Conservation (phyloP, 2,329 filamentous ascomycete species). For the Colletotrichum sp. region DNA sequence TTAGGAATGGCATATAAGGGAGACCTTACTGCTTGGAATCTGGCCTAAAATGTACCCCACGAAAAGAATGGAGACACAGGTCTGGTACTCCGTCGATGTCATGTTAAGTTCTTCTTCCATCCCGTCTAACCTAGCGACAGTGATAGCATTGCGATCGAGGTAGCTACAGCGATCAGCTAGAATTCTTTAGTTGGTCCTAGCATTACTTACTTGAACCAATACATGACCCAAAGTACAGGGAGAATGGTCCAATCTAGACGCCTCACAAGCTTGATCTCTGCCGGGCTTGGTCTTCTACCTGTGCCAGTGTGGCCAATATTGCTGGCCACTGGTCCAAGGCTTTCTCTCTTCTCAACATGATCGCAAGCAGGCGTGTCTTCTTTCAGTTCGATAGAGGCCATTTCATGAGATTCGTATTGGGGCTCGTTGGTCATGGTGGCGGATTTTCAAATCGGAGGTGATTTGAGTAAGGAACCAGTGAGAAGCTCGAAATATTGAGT, state of each 20-base stretch:
- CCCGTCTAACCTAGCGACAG: slow-evolving; percentile 9
- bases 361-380: background rate
- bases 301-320: slow-evolving; percentile 37
- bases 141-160: slow-evolving; percentile 25
- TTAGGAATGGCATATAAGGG: background rate
- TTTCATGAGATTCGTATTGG: background rate
- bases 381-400: background rate
- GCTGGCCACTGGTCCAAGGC: background rate
- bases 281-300: slow-evolving; percentile 38
- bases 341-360: background rate
- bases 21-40: slow-evolving; percentile 31
- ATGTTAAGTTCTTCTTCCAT: slow-evolving; percentile 31
- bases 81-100: slow-evolving; percentile 27
- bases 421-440: background rate
- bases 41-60: slow-evolving; percentile 32
- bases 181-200: background rate
- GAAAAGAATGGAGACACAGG: slow-evolving; percentile 25
- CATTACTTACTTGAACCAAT: slow-evolving; percentile 16
- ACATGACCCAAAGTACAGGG: slow-evolving; percentile 39
- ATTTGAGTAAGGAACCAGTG: background rate
- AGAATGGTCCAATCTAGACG: slow-evolving; percentile 36
- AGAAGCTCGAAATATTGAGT: background rate
- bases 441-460: background rate
- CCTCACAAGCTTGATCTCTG: slow-evolving; percentile 39
- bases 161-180: background rate